phyloP scores from a whole-genome alignment of 208 protist species.

The Herpetomonas tarakana region DNA sequence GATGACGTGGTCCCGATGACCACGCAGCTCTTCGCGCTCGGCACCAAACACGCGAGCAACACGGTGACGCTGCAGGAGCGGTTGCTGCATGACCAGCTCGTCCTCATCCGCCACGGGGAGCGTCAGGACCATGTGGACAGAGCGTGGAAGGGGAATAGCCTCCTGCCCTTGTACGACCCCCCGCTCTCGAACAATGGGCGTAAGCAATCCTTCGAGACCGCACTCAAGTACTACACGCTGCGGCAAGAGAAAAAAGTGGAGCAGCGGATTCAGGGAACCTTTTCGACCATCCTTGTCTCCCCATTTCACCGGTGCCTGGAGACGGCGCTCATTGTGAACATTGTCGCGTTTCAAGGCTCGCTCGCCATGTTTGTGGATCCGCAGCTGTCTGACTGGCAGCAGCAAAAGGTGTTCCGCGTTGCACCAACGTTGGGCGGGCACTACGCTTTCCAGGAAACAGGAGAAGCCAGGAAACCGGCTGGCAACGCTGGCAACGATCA shows the following conservation, averaged over 20 bases:
- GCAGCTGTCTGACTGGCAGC: constrained; percentile 77
- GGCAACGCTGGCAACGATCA: neutral
- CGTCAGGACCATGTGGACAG: constrained; percentile 76
- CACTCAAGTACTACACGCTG: constrained; percentile 45
- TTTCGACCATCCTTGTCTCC: constrained; percentile 66
- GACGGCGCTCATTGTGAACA: constrained; percentile 71
- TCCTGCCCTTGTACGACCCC: constrained; percentile 64
- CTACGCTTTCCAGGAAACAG: constrained; percentile 18
- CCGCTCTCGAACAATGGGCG: constrained; percentile 72
- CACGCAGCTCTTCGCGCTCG: constrained; percentile 39
- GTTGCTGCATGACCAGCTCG: constrained; percentile 46
- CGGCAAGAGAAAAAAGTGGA: constrained; percentile 48
- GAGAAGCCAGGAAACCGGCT: neutral
- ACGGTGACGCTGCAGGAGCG: constrained; percentile 22
- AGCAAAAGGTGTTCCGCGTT: constrained; percentile 61
- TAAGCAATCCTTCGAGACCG: constrained; percentile 78
- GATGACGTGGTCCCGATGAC: constrained; percentile 56
- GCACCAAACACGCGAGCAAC: constrained; percentile 36
- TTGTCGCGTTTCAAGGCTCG: constrained; percentile 67
- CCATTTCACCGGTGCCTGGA: constrained; percentile 85
- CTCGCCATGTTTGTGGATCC: constrained; percentile 80
- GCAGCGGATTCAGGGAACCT: constrained; percentile 53
- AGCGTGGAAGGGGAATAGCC: constrained; percentile 48
- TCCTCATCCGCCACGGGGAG: constrained; percentile 79
- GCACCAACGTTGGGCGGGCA: constrained; percentile 54